Evolutionary conservation across 352 stramenopile genomes (phyloP).

Genomic region (Halophytophthora polymorphica): DNA sequence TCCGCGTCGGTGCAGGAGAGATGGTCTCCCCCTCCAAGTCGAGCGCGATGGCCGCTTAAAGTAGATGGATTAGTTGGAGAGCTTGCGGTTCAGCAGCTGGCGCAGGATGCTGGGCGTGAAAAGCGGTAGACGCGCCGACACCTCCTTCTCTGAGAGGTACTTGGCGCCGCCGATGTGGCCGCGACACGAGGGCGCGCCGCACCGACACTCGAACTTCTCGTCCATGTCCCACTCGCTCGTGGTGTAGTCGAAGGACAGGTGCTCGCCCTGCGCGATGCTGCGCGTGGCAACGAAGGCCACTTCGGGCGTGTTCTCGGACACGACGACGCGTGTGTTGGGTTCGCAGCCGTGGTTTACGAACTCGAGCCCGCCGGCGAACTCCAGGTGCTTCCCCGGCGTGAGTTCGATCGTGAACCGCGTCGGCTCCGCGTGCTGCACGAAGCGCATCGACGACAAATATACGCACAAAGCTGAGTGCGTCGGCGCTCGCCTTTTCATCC

Average conservation of each 20-base stretch:
- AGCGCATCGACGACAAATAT: background rate
- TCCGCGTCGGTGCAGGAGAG: too few species aligned
- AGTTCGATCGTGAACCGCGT: slow-evolving; percentile 86
- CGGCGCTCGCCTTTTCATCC: background rate
- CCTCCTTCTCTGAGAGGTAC: slow-evolving; percentile 60
- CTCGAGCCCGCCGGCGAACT: slow-evolving; percentile 79
- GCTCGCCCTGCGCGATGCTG: slow-evolving; percentile 63
- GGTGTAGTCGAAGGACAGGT: slow-evolving; percentile 87
- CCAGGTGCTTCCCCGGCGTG: slow-evolving; percentile 72
- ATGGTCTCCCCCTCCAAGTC: too few species aligned
- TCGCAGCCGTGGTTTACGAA: slow-evolving; percentile 89
- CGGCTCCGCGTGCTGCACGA: slow-evolving; percentile 41
- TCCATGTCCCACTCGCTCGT: slow-evolving; percentile 92
- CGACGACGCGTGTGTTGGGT: slow-evolving; percentile 77
- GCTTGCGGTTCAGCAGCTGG: slow-evolving; percentile 53
- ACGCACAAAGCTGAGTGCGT: slow-evolving; percentile 2
- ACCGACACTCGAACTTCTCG: slow-evolving; percentile 86
- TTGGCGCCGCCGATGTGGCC: slow-evolving; percentile 80
- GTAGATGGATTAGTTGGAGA: slow-evolving; percentile 33
- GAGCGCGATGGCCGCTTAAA: background rate
- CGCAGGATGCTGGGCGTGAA: slow-evolving; percentile 77
- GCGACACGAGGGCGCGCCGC: slow-evolving; percentile 54
- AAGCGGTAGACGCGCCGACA: slow-evolving; percentile 49
- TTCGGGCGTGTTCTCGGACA: slow-evolving; percentile 65
- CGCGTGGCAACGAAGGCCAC: slow-evolving; percentile 81